Evolutionary conservation across 805 yeast species (phyloP), one percentile per base, ranked within the genome.

Genomic region (Myxozyma kluyveri): DNA sequence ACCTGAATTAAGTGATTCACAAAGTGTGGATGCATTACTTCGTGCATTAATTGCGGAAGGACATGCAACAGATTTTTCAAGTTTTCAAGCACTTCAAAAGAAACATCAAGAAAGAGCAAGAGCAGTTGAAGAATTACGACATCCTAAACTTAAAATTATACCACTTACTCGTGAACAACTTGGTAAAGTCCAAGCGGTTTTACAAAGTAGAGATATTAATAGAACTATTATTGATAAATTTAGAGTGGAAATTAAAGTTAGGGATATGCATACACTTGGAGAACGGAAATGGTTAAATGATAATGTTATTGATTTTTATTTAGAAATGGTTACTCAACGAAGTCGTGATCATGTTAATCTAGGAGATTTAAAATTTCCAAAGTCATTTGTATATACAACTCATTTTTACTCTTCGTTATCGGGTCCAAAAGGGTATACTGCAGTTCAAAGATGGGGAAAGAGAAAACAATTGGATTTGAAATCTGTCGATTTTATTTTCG

Each of bases 251-350:
- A 77, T 90, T 2, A 69, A 71, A 3, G 77, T 78, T 0, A 70
- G 79, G 31, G 99, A 93, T 66, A 67, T 91, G 49, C 74, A 76
- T 41, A 88, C 96, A 0, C 72, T 93, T 31, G 69, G 76, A 6
- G 86, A 84, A 48, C 75, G 84, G 3, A 70, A 76, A 36, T 93
- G 99, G 99, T 75, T 93, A 27, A 93, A 93, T 65, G 99, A 93
- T 68, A 86, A 83, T 40, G 77, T 93, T 3, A 90, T 93, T 52
- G 98, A 93, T 64, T 84, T 82, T 61, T 91, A 84, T 65, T 72
- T 90, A 63, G 73, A 74, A 40, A 61, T 84, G 60, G 69, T 83
- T 4, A 72, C 79, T 2, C 74, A 75, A 3, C 65, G 78, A 22
- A 64, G 75, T 9, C 70, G 71, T 43, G 61, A 66, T 1, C 56